Percentiles rank a stretch among this genome's conserved stretches.
These are phyloP conservation scores for Melastoma candidum DNA, from an alignment of 441 rosid genomes.

Conservation along the genomic window DNA sequence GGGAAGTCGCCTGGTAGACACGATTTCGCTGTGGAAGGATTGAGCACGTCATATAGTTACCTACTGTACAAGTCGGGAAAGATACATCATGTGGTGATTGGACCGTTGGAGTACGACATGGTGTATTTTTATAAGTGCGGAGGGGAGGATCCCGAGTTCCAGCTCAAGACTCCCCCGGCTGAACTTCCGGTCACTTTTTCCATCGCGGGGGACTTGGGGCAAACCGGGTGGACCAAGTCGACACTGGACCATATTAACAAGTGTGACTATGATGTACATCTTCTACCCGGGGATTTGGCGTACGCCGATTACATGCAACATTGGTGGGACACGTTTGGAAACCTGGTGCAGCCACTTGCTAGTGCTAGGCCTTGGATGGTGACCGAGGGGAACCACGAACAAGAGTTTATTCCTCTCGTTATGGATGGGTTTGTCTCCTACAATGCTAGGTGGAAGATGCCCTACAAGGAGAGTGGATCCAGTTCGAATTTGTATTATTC, in stretches of 20 bases:
- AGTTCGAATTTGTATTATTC: slow-evolving; percentile 87
- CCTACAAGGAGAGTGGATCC: slow-evolving; percentile 82
- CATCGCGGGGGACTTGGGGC: slow-evolving; percentile 93
- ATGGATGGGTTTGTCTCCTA: slow-evolving; percentile 64
- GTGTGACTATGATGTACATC: slow-evolving; percentile 67
- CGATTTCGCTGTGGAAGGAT: slow-evolving; percentile 41
- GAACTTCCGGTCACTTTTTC: slow-evolving; percentile 72
- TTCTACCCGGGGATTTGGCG: slow-evolving; percentile 92
- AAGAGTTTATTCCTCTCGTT: slow-evolving; percentile 57
- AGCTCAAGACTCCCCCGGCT: slow-evolving; percentile 76
- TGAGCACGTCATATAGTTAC: slow-evolving; percentile 68
- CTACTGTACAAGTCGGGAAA: slow-evolving; percentile 72
- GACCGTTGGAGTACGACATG: slow-evolving; percentile 57
- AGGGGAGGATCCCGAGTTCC: slow-evolving; percentile 72
- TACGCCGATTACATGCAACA: slow-evolving; percentile 88
- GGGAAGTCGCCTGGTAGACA: slow-evolving; percentile 66
- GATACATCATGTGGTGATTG: slow-evolving; percentile 80
- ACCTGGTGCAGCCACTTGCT: slow-evolving; percentile 85
- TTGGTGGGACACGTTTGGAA: slow-evolving; percentile 86
- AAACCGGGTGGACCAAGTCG: slow-evolving; percentile 93
- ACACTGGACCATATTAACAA: slow-evolving; percentile 72
- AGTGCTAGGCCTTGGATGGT: slow-evolving; percentile 99
- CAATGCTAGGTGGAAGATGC: slow-evolving; percentile 96
- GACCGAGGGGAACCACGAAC: slow-evolving; percentile 89
- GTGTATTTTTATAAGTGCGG: slow-evolving; percentile 79